Conservation (phyloP, 75 land plant species). For the Pinus albicaulis region DNA sequence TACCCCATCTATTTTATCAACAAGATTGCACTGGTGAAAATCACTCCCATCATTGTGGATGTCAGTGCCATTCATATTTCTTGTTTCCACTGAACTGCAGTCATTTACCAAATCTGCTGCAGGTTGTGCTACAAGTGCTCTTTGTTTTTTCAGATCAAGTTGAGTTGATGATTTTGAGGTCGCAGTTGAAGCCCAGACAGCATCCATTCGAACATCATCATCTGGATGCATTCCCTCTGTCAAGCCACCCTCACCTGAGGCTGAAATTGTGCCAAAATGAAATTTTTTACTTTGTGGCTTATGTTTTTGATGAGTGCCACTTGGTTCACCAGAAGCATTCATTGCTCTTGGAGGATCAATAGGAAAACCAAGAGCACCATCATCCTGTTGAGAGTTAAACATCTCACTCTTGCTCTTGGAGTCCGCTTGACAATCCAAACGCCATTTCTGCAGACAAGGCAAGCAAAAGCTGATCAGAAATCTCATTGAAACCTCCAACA, state of each 20-base stretch:
- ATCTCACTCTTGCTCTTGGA: slow-evolving; percentile 59
- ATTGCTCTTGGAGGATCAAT: slow-evolving; percentile 45
- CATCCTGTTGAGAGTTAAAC: slow-evolving; percentile 39
- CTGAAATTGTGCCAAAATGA: slow-evolving; percentile 27
- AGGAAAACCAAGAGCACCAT: slow-evolving; percentile 48
- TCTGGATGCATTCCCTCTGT: slow-evolving; percentile 19
- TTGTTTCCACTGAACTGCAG: slow-evolving; percentile 15
- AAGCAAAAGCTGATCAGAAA: slow-evolving; percentile 1
- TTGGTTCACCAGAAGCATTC: slow-evolving; percentile 18
- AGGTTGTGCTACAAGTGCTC: slow-evolving; percentile 7
- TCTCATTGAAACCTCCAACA: not conserved
- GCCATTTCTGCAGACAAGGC: slow-evolving; percentile 29
- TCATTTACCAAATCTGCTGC: slow-evolving; percentile 16
- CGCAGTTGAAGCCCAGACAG: slow-evolving; percentile 14
- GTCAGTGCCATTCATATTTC: slow-evolving; percentile 20
- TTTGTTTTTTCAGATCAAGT: slow-evolving; percentile 13
- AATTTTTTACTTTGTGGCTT: slow-evolving; percentile 19
- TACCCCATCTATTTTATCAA: not conserved
- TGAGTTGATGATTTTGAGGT: slow-evolving; percentile 20
- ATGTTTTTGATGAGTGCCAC: slow-evolving; percentile 17
- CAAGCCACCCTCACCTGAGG: slow-evolving; percentile 7
- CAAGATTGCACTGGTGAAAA: slow-evolving; percentile 17
- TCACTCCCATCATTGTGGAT: slow-evolving; percentile 22
- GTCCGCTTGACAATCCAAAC: slow-evolving; percentile 25
- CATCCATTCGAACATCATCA: slow-evolving; percentile 20